Conservation (phyloP, 306 rosid genomes). For the Pachyrhizus erosus region DNA sequence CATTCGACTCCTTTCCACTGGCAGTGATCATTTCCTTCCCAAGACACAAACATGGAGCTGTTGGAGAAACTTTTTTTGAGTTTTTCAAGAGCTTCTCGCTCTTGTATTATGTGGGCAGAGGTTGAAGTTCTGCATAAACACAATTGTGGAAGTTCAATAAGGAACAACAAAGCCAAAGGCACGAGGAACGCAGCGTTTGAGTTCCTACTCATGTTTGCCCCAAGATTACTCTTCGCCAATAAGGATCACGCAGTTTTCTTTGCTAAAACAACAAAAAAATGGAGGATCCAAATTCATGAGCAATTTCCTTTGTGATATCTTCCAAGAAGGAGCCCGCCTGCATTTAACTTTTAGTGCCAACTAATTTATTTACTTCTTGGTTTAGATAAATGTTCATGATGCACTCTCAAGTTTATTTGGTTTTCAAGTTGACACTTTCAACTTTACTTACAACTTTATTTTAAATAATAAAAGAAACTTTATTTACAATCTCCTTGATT, state of each 20-base stretch:
- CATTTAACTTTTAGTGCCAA: not conserved
- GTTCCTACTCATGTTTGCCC: not conserved
- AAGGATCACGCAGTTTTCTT: too few relatives aligned
- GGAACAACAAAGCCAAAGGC: not conserved
- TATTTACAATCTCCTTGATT: not conserved
- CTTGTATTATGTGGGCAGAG: not conserved
- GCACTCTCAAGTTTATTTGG: too few relatives aligned
- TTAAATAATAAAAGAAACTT: too few relatives aligned
- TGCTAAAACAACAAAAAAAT: too few relatives aligned
- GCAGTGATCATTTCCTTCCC: conserved; percentile 19
- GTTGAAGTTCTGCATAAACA: not conserved
- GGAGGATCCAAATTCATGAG: not conserved
- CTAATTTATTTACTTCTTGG: not conserved
- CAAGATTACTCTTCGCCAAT: not conserved
- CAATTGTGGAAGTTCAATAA: not conserved
- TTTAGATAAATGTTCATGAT: too few relatives aligned
- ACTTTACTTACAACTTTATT: not conserved
- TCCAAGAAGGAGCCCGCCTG: not conserved
- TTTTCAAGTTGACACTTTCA: not conserved
- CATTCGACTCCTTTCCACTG: conserved; percentile 12
- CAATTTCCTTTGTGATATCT: conserved; percentile 1
- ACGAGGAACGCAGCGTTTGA: not conserved
- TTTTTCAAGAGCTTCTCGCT: not conserved
- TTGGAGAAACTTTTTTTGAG: not conserved
- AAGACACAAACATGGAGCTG: not conserved